Conservation (phyloP, 495 filamentous ascomycete species). For the Pyrenopolyporus hunteri region DNA sequence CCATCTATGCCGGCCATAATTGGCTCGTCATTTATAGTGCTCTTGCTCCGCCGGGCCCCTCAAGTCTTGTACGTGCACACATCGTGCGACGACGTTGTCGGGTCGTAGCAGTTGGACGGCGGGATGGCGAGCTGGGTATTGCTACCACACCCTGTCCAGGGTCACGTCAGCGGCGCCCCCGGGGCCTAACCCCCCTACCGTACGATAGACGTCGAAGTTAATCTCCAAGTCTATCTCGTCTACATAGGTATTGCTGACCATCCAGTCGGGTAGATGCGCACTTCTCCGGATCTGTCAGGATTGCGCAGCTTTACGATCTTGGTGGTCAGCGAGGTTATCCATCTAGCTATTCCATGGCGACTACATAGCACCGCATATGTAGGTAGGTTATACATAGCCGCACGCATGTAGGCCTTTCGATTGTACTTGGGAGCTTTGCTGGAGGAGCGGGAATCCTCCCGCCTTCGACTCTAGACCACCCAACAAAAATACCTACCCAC, state of each 20-base stretch:
- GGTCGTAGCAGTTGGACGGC: slow-evolving; percentile 4
- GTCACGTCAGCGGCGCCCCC: slow-evolving; percentile 28
- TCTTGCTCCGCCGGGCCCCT: slow-evolving; percentile 7
- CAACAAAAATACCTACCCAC: slow-evolving; percentile 1
- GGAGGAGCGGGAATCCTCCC: slow-evolving; percentile 33
- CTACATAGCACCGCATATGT: not conserved
- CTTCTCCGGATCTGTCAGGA: slow-evolving; percentile 21
- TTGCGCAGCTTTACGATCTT: not conserved
- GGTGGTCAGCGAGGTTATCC: slow-evolving; percentile 12
- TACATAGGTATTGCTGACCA: slow-evolving; percentile 26
- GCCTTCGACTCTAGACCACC: slow-evolving; percentile 2
- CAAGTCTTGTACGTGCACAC: not conserved
- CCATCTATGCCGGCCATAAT: not conserved
- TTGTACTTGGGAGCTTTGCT: not conserved
- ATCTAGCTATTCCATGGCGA: not conserved
- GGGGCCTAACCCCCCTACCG: slow-evolving; percentile 1
- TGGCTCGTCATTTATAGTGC: slow-evolving; percentile 3
- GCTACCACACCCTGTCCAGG: not conserved
- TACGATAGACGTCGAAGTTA: slow-evolving; percentile 19
- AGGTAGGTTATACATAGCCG: not conserved
- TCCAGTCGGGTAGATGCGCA: slow-evolving; percentile 28
- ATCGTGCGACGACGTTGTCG: slow-evolving; percentile 1
- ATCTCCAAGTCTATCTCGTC: slow-evolving; percentile 21
- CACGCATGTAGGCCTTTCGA: too few species aligned
- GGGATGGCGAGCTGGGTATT: not conserved